phyloP scores from a whole-genome alignment of 768 basidiomycete species.

The Xerocomellus intermedius region DNA sequence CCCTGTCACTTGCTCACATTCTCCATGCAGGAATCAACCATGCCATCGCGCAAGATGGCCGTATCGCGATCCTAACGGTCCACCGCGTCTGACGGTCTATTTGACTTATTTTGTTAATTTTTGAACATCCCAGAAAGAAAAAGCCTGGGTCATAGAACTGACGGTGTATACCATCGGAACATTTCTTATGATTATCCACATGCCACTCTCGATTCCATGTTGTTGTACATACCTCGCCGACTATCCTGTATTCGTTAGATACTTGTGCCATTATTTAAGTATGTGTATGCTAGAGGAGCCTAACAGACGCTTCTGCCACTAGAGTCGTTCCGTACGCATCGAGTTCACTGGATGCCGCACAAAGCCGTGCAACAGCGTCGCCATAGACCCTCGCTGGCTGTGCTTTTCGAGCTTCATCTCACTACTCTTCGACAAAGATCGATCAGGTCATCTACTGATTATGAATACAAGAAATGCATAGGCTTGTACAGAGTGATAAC shows the following conservation, averaged over 20 bases:
- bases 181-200: not conserved
- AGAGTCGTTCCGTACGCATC: not conserved
- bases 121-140: not conserved
- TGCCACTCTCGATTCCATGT: constrained; percentile 3
- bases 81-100: constrained; percentile 37
- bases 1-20: not conserved
- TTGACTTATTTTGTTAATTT: not conserved
- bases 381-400: too few species aligned
- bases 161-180: constrained; percentile 16
- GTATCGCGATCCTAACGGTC: constrained; percentile 76
- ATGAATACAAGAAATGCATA: constrained; percentile 20
- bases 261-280: not conserved
- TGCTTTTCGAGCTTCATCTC: too few species aligned
- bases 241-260: not conserved
- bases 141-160: not conserved
- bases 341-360: not conserved
- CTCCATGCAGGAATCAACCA: constrained; percentile 67
- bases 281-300: not conserved
- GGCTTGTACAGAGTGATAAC: constrained; percentile 10
- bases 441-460: constrained; percentile 2
- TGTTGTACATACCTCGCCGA: constrained; percentile 11
- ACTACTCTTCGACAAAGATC: not conserved
- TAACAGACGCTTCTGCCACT: not conserved
- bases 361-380: too few species aligned
- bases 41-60: constrained; percentile 77